These are phyloP conservation scores for Mollisiaceae sp. DNA, from an alignment of 2,329 filamentous ascomycete genomes.

Conservation along the genomic window DNA sequence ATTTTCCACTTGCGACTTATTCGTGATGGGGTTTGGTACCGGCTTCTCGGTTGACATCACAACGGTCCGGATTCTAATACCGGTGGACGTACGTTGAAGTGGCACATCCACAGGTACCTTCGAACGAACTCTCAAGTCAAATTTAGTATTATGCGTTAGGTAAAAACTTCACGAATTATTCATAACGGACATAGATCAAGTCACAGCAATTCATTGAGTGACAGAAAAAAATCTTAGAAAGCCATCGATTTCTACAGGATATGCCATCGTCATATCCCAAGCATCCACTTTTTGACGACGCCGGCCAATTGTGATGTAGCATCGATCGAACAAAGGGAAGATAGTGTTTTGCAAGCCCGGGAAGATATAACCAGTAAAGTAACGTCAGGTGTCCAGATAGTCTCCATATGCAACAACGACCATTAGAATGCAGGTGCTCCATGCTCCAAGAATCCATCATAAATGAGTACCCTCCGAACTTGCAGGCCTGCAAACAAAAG, in stretches of 20 bases:
- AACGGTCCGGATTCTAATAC: neutral
- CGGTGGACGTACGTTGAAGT: neutral
- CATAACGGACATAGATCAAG: neutral
- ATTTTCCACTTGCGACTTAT: neutral
- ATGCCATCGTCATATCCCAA: constrained; percentile 39
- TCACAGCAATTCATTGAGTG: neutral
- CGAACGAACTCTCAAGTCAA: neutral
- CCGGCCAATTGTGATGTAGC: constrained; percentile 42
- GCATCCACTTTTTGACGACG: constrained; percentile 44
- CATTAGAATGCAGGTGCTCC: constrained; percentile 47
- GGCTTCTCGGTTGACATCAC: neutral
- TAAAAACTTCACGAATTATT: neutral
- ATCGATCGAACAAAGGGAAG: constrained; percentile 39
- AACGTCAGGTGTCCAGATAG: constrained; percentile 53
- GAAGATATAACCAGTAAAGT: constrained; percentile 45
- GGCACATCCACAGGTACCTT: neutral
- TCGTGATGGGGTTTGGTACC: neutral
- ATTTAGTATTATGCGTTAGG: neutral
- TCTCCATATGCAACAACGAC: constrained; percentile 50
- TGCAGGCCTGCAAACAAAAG: constrained; percentile 35
- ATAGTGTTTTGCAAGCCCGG: constrained; percentile 38
- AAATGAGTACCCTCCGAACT: constrained; percentile 32
- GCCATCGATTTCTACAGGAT: constrained; percentile 42
- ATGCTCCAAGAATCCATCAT: constrained; percentile 39
- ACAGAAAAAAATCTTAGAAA: constrained; percentile 21